Conservation (phyloP, 345 rosid genomes). For the Raphanus sativus region DNA sequence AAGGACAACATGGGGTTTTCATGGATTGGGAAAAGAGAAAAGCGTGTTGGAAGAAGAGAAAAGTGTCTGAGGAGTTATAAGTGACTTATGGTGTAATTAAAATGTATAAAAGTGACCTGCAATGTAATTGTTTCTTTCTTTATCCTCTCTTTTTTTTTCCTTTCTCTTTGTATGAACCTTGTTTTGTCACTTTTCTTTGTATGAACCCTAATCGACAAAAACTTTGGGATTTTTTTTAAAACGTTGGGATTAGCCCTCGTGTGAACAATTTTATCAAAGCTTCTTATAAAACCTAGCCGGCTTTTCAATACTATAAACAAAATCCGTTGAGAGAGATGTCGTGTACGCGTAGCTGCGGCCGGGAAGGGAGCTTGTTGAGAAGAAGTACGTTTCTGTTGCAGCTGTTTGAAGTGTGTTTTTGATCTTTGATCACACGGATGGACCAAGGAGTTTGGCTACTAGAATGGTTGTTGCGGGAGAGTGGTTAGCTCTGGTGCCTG, state of each 20-base stretch:
- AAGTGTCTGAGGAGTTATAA: no score
- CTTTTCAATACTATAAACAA: constrained; percentile 78
- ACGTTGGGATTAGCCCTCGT: constrained; percentile 46
- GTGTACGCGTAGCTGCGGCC: constrained; percentile 30
- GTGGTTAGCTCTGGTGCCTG: constrained; percentile 88
- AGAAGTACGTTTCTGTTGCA: constrained; percentile 67
- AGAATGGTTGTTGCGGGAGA: constrained; percentile 85
- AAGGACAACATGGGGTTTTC: no score
- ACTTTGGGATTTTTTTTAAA: no score
- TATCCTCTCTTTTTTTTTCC: neutral
- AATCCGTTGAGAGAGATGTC: constrained; percentile 69
- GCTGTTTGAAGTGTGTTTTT: constrained; percentile 92
- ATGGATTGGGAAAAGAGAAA: no score
- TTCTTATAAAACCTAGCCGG: constrained; percentile 83
- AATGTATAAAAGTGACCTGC: no score
- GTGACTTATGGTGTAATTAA: no score
- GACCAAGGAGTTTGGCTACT: constrained; percentile 86
- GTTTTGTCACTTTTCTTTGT: no score
- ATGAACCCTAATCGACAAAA: no score
- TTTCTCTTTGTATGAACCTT: no score
- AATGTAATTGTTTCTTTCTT: no score
- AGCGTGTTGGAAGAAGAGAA: no score
- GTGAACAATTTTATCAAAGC: constrained; percentile 79
- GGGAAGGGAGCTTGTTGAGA: constrained; percentile 33
- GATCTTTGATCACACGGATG: constrained; percentile 85